Conservation (phyloP, 768 basidiomycete species). For the Tylopilus felleus region DNA sequence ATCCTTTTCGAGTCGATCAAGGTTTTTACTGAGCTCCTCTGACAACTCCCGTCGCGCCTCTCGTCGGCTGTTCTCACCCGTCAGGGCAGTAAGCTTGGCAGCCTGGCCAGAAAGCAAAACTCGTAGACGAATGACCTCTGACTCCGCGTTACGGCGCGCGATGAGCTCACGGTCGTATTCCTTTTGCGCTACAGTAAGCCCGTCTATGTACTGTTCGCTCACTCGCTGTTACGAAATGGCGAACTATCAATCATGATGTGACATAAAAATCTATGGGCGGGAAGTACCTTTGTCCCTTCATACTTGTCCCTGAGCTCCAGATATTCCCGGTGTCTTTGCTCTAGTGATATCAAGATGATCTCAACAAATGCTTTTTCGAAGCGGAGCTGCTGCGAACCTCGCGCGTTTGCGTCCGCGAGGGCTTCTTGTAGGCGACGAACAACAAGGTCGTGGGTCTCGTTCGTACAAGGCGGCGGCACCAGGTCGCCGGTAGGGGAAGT, state of each 20-base stretch:
- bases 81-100: conserved; percentile 79
- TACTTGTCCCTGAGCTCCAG: conserved; percentile 68
- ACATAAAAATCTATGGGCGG: background rate
- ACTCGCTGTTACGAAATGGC: conserved; percentile 55
- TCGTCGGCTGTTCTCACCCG: conserved; percentile 70
- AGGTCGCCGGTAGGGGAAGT: conserved; percentile 39
- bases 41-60: conserved; percentile 78
- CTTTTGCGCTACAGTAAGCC: conserved; percentile 86
- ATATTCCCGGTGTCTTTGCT: conserved; percentile 59
- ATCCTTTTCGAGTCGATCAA: conserved; percentile 79
- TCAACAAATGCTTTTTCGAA: conserved; percentile 75
- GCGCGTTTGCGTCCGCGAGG: conserved; percentile 55
- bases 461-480: conserved; percentile 22
- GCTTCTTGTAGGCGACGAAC: conserved; percentile 56
- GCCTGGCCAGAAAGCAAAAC: conserved; percentile 88
- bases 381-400: conserved; percentile 57
- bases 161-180: conserved; percentile 93
- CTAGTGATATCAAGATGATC: conserved; percentile 62
- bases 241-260: background rate
- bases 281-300: conserved; percentile 83
- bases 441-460: conserved; percentile 45
- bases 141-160: conserved; percentile 85
- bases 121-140: conserved; percentile 82
- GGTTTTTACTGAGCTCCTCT: conserved; percentile 71
- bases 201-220: conserved; percentile 89